phyloP scores from a whole-genome alignment of 2,329 filamentous ascomycete species.

The Diaporthe sp. region DNA sequence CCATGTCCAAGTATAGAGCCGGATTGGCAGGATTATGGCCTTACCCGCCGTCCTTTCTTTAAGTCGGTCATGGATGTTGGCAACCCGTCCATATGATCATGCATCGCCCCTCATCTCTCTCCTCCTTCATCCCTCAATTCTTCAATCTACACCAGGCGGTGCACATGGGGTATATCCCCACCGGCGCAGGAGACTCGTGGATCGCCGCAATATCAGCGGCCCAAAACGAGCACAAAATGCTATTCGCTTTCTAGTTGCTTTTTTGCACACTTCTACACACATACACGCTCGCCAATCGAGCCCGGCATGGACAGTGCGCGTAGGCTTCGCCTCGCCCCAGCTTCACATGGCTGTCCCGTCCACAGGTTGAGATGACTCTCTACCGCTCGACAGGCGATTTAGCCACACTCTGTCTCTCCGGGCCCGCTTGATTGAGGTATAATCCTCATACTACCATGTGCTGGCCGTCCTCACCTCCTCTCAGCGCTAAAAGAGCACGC shows the following conservation, averaged over 20 bases:
- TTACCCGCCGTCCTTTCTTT: neutral
- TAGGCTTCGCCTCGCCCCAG: neutral
- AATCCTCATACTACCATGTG: slow-evolving; percentile 59
- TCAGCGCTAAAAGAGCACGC: slow-evolving; percentile 87
- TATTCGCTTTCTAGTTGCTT: slow-evolving; percentile 36
- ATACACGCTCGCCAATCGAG: neutral
- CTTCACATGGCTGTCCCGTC: neutral
- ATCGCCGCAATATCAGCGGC: neutral
- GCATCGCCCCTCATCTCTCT: neutral
- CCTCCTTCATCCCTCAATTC: neutral
- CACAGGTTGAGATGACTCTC: slow-evolving; percentile 16
- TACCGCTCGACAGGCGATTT: neutral
- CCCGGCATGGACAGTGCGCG: neutral
- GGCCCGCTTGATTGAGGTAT: slow-evolving; percentile 17
- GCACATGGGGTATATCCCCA: neutral
- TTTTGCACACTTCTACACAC: slow-evolving; percentile 28
- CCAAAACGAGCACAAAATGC: slow-evolving; percentile 25
- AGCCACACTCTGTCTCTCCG: neutral
- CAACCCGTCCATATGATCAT: neutral
- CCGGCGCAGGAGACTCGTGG: neutral
- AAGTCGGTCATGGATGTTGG: neutral
- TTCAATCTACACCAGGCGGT: too few relatives aligned
- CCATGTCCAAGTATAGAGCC: neutral
- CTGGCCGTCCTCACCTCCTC: slow-evolving; percentile 85
- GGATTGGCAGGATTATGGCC: neutral